phyloP scores from a whole-genome alignment of 2,329 filamentous ascomycete species.

The Ophiocordyceps camponoti-leonardi region DNA sequence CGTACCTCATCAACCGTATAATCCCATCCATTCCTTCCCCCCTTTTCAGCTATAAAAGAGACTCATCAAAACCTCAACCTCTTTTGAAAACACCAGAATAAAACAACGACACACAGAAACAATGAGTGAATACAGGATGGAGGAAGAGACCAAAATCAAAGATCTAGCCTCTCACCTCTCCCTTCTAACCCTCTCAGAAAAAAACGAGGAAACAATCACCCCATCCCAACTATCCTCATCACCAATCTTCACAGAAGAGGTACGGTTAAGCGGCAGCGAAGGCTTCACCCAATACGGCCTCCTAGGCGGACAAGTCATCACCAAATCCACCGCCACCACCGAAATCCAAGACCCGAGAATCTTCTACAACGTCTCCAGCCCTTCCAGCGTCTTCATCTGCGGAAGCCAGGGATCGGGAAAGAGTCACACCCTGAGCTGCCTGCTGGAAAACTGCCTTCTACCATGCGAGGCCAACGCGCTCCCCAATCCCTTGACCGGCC shows the following conservation, averaged over 20 bases:
- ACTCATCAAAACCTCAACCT: too few species aligned
- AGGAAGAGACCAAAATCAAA: background rate
- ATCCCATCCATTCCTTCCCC: too few species aligned
- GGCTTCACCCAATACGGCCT: conserved; percentile 6
- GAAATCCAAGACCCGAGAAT: conserved; percentile 12
- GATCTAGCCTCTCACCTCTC: background rate
- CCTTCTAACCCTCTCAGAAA: conserved; percentile 2
- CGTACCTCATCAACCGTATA: too few species aligned
- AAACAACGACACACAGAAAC: too few species aligned
- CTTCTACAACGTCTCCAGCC: conserved; percentile 28
- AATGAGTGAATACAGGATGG: background rate
- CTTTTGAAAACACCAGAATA: too few species aligned
- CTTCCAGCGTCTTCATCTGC: conserved; percentile 45
- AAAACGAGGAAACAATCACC: background rate
- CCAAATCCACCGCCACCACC: too few species aligned
- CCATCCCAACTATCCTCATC: background rate
- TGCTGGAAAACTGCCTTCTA: conserved; percentile 40
- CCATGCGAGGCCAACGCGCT: conserved; percentile 24
- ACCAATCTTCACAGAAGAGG: conserved; percentile 6
- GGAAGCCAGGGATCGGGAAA: conserved; percentile 49
- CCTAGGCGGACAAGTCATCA: conserved; percentile 3
- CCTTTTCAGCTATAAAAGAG: too few species aligned
- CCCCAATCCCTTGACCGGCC: conserved; percentile 33
- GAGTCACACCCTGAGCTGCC: conserved; percentile 39
- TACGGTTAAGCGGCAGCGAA: conserved; percentile 1